Evolutionary conservation across 1,139 yeast species (phyloP).

Genomic region (Taiozyma sp.): DNA sequence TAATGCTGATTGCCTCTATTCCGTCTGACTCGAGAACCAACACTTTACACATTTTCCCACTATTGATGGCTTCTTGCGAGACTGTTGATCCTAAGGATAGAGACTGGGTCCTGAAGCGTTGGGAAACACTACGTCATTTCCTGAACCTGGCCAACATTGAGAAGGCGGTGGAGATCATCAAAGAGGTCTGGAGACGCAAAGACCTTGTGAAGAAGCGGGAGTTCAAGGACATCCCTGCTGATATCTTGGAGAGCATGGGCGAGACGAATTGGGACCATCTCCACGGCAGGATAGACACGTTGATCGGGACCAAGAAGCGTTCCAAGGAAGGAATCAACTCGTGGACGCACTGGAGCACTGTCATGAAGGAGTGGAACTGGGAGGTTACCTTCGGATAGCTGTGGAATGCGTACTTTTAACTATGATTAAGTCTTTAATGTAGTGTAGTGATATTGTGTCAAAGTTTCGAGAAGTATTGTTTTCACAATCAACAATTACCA

Average conservation of each 20-base stretch:
- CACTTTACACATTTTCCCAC: slow-evolving; percentile 59
- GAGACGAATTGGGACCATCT: slow-evolving; percentile 15
- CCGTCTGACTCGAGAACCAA: slow-evolving; percentile 55
- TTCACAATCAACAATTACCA: not conserved
- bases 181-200: slow-evolving; percentile 64
- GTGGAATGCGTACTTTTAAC: not conserved
- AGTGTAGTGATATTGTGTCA: not conserved
- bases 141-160: slow-evolving; percentile 66
- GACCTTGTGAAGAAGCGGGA: slow-evolving; percentile 29
- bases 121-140: slow-evolving; percentile 48
- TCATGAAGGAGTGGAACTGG: slow-evolving; percentile 77
- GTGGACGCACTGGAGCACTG: slow-evolving; percentile 61
- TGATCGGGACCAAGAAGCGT: slow-evolving; percentile 33
- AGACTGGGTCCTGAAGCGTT: slow-evolving; percentile 56
- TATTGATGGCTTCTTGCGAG: slow-evolving; percentile 62
- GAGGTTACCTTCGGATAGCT: slow-evolving; percentile 42
- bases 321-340: slow-evolving; percentile 45
- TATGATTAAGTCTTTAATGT: not conserved
- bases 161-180: slow-evolving; percentile 61
- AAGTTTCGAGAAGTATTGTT: not conserved
- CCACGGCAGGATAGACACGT: slow-evolving; percentile 21
- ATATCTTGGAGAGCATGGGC: not conserved
- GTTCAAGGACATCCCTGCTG: not conserved
- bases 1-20: slow-evolving; percentile 56
- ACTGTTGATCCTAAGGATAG: slow-evolving; percentile 55